Conservation (phyloP, 441 rosid species). For the Euphorbia celastroides region DNA sequence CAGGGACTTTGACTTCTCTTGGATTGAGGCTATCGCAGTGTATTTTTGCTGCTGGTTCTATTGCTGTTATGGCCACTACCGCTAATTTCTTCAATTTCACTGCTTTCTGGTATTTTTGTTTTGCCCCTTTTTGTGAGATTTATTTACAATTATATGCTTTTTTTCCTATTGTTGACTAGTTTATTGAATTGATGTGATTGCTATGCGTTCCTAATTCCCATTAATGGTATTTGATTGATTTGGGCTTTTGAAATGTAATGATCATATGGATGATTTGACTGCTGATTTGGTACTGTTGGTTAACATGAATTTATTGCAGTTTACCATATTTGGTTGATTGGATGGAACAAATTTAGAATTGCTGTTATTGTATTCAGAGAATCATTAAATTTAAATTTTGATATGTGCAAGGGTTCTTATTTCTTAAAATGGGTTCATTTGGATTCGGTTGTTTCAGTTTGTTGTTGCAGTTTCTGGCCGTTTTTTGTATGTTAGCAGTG, state of each 20-base stretch:
- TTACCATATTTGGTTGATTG: not conserved
- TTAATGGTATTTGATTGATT: not conserved
- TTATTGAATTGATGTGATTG: not conserved
- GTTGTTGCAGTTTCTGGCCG: too few relatives aligned
- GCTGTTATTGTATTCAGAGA: not conserved
- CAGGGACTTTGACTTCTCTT: slow-evolving; percentile 73
- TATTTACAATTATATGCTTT: not conserved
- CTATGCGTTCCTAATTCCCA: not conserved
- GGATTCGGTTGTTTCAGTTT: too few relatives aligned
- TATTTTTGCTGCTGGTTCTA: slow-evolving; percentile 70
- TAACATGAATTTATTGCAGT: not conserved
- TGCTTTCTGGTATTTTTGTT: slow-evolving; percentile 65
- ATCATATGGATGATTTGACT: not conserved
- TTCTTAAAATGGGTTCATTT: too few relatives aligned
- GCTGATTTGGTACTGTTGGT: not conserved
- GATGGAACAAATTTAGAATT: not conserved
- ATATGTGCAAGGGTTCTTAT: too few relatives aligned
- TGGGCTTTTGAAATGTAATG: not conserved
- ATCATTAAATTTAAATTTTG: too few relatives aligned
- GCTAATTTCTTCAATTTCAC: slow-evolving; percentile 54
- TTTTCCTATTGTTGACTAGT: not conserved
- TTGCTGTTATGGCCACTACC: slow-evolving; percentile 61
- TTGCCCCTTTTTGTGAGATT: not conserved
- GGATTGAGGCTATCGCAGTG: slow-evolving; percentile 62
- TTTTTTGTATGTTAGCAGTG: too few relatives aligned